Conservation (phyloP, 257 asterid genomes). For the Ehretia macrophylla region DNA sequence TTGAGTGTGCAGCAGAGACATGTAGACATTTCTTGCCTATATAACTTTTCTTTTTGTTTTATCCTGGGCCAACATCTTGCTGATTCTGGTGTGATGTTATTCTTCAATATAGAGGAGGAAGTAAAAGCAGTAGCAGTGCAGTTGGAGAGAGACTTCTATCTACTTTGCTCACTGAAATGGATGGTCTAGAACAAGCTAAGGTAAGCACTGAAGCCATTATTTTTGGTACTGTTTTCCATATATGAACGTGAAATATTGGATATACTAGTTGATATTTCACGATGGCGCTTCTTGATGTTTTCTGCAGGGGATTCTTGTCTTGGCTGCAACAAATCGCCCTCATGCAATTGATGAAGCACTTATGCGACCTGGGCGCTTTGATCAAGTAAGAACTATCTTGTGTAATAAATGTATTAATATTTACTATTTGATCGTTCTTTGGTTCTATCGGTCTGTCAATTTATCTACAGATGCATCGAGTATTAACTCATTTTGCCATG, state of each 20-base stretch:
- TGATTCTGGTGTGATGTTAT: constrained; percentile 3
- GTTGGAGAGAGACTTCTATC: constrained; percentile 90
- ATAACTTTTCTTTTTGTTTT: neutral
- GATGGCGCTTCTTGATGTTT: constrained; percentile 5
- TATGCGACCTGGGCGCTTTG: constrained; percentile 96
- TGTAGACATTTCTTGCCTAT: neutral
- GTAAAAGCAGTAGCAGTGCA: constrained; percentile 60
- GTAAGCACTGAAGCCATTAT: constrained; percentile 31
- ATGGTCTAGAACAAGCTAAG: constrained; percentile 90
- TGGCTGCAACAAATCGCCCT: constrained; percentile 97
- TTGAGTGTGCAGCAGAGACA: no score
- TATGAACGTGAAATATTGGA: constrained; percentile 3
- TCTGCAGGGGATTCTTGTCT: constrained; percentile 84
- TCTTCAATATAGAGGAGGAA: constrained; percentile 66
- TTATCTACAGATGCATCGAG: neutral
- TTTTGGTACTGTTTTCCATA: neutral
- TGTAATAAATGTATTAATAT: neutral
- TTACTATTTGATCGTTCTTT: neutral
- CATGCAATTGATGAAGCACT: constrained; percentile 90
- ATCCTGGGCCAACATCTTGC: neutral
- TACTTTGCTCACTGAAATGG: constrained; percentile 95
- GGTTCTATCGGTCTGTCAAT: neutral
- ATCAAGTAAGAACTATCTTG: constrained; percentile 45
- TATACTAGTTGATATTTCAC: constrained; percentile 3
- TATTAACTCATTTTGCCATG: neutral